These are phyloP conservation scores for Heimioporus sp. DNA, from an alignment of 768 basidiomycete species.

Conservation along the genomic window DNA sequence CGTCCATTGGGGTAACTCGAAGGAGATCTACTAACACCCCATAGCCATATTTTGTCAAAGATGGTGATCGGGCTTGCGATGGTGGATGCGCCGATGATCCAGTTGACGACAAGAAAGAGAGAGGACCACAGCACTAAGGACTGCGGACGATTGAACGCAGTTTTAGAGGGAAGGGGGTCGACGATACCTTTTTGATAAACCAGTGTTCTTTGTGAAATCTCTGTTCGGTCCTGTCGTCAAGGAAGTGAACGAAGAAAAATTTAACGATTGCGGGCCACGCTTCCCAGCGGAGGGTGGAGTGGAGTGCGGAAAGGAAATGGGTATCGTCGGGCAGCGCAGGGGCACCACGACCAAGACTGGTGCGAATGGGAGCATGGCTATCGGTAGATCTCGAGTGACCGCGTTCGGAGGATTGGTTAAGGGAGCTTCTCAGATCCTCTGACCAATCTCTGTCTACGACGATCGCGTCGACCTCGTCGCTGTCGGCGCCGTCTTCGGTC, in stretches of 20 bases:
- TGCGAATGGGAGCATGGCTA: constrained; percentile 33
- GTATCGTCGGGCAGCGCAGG: constrained; percentile 33
- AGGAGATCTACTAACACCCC: constrained; percentile 40
- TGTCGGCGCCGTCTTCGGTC: constrained; percentile 31
- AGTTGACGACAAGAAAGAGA: constrained; percentile 64
- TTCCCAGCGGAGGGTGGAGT: constrained; percentile 55
- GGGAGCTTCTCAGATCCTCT: constrained; percentile 54
- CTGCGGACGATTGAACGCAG: constrained; percentile 21
- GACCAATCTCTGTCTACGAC: constrained; percentile 74
- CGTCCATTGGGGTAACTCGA: background rate
- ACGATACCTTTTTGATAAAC: constrained; percentile 58
- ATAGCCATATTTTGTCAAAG: constrained; percentile 62
- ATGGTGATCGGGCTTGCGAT: constrained; percentile 42
- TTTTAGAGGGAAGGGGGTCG: background rate
- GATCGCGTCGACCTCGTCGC: constrained; percentile 60
- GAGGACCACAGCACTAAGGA: constrained; percentile 61
- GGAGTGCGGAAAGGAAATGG: constrained; percentile 30
- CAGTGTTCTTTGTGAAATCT: constrained; percentile 64
- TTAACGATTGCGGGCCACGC: constrained; percentile 52
- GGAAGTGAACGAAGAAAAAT: constrained; percentile 62
- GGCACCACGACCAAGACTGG: constrained; percentile 39
- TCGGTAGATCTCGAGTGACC: constrained; percentile 51
- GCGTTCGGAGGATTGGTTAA: constrained; percentile 50
- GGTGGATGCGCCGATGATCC: constrained; percentile 60
- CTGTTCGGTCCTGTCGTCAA: constrained; percentile 53